Evolutionary conservation across 1,284 basidiomycete species (phyloP), one percentile per base, ranked within the genome.

Genomic region (Boletellus sp.): DNA sequence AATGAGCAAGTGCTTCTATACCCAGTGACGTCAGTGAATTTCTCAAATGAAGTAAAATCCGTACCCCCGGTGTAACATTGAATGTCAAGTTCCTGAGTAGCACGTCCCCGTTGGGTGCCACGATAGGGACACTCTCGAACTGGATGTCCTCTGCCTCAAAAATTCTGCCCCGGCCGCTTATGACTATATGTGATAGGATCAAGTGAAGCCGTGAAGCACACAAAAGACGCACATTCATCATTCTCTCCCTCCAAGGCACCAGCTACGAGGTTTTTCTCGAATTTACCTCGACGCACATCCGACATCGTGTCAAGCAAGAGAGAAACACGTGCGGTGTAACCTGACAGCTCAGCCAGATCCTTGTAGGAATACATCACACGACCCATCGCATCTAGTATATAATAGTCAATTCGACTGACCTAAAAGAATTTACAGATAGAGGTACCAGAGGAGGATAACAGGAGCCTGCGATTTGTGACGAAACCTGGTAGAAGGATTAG

Each of bases 341-440:
- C 96, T 2, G 95, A 93, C 30, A 99, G 82, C 69, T 99, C 96
- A 7, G 93, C 88, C 5, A 99, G 78, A 68, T 97, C 93, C 77
- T 91, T 97, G 77, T 97, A 98, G 13, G 91, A 93, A 69, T 96
- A 97, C 93, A 98, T 96, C 8, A 89, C 79, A 21, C 88, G 82
- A 44, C 87, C 87, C 58, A 90, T 84, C 4, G 87, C 88, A 72
- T 90, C 87, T 86, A 51, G 33, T n/a, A 36, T 49, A 24, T 38
- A 38, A n/a, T 19, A 40, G 21, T 50, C 10, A 22, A 32, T 28
- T 37, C 13, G 19, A 24, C n/a, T 16, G 37, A 44, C 26, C 15
- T 19, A 30, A 35, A 36, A 12, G 21, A 19, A 22, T 10, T 46
- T 7, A 41, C 7, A 15, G 39, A 47, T 15, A 2, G 7, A 61